Percentiles rank a stretch among this genome's conserved stretches.
Conservation (phyloP, 768 basidiomycete species). For the Podaxis rugospora region DNA sequence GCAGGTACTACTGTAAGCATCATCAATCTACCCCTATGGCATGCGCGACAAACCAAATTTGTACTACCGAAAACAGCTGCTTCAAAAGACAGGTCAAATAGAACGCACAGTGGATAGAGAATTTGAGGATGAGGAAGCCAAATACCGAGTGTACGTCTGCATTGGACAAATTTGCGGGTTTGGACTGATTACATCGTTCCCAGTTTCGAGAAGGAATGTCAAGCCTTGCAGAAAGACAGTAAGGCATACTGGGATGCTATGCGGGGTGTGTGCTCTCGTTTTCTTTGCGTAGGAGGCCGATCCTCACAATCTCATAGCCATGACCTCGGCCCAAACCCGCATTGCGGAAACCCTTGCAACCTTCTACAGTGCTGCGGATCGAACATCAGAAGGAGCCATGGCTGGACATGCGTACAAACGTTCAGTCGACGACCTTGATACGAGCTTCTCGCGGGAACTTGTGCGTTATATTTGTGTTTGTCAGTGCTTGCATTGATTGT, state of each 20-base stretch:
- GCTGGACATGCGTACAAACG: constrained; percentile 95
- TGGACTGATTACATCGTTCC: constrained; percentile 6
- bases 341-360: constrained; percentile 91
- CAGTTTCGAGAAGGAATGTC: constrained; percentile 97
- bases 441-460: constrained; percentile 77
- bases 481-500: not conserved
- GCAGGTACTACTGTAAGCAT: constrained; percentile 80
- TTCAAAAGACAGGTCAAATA: constrained; percentile 98
- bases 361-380: constrained; percentile 87
- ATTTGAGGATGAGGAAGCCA: constrained; percentile 88
- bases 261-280: constrained; percentile 54
- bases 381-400: constrained; percentile 89
- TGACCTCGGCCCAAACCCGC: constrained; percentile 90
- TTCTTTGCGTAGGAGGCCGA: not conserved
- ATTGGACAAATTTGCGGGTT: not conserved
- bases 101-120: constrained; percentile 94
- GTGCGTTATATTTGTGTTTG: constrained; percentile 40
- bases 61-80: constrained; percentile 46
- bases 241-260: constrained; percentile 95
- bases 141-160: constrained; percentile 75
- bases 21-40: constrained; percentile 5
- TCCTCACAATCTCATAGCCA: constrained; percentile 46
- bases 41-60: constrained; percentile 10
- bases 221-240: constrained; percentile 88
- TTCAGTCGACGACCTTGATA: constrained; percentile 91